phyloP scores from a whole-genome alignment of 176 grass and related monocot genomes.

The Bothriochloa decipiens region DNA sequence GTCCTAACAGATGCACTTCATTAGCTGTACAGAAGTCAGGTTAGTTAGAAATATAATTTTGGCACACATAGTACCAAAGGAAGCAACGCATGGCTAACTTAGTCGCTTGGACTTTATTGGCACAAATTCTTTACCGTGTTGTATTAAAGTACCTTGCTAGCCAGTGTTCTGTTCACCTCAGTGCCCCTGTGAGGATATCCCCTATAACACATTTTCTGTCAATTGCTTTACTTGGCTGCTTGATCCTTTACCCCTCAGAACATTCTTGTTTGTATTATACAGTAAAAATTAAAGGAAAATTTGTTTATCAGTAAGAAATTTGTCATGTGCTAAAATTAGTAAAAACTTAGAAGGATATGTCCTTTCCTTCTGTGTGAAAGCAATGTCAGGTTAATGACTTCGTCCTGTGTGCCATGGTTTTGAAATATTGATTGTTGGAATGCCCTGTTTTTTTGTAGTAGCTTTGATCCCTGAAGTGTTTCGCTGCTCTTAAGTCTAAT shows the following conservation, averaged over 20 bases:
- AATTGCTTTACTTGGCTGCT: conserved; percentile 1
- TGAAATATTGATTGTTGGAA: neutral
- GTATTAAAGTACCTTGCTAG: neutral
- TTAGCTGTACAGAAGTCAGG: neutral
- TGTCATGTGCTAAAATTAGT: neutral
- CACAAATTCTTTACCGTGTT: neutral
- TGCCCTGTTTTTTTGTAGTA: neutral
- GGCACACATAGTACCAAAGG: neutral
- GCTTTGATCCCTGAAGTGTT: neutral
- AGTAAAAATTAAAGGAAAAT: neutral
- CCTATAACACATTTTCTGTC: neutral
- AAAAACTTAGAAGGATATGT: neutral
- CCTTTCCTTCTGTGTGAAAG: neutral
- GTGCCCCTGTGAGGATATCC: neutral
- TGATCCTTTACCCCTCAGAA: conserved; percentile 2
- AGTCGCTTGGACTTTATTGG: neutral
- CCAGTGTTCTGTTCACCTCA: neutral
- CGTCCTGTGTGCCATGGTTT: neutral
- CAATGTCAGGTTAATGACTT: neutral
- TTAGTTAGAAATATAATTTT: neutral
- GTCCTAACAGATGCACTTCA: neutral
- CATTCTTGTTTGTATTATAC: conserved; percentile 2
- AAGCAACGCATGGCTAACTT: neutral
- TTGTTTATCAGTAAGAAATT: neutral
- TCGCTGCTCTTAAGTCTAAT: neutral